Percentiles rank a stretch among this genome's conserved stretches.
phyloP scores from a whole-genome alignment of 1,284 basidiomycete genomes.

The Leccinum holopus region DNA sequence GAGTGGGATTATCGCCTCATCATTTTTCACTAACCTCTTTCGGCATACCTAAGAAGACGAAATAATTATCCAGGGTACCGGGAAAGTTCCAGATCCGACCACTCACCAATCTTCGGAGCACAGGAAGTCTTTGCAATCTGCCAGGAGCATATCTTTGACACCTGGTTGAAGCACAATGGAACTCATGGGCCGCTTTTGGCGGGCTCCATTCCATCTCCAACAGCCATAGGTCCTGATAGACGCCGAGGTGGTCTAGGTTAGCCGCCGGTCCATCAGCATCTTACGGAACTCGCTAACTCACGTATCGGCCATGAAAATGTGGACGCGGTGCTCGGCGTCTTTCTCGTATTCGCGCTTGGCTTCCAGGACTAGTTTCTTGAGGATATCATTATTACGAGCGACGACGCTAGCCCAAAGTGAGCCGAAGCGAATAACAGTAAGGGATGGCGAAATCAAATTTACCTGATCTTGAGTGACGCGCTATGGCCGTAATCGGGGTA shows the following conservation, averaged over 20 bases:
- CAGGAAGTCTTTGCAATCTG: conserved; percentile 82
- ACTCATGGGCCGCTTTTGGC: conserved; percentile 82
- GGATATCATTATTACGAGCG: conserved; percentile 78
- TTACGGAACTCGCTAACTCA: conserved; percentile 42
- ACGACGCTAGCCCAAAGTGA: conserved; percentile 57
- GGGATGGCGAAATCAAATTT: conserved; percentile 1
- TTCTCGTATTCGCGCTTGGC: conserved; percentile 85
- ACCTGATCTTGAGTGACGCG: conserved; percentile 77
- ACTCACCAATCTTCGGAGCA: conserved; percentile 79
- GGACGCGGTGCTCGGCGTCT: conserved; percentile 82
- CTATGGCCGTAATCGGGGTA: conserved; percentile 71
- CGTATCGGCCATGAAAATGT: conserved; percentile 85
- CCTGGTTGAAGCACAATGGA: conserved; percentile 83
- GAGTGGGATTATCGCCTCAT: conserved; percentile 18
- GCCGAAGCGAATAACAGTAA: not conserved
- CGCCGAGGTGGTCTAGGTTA: conserved; percentile 1
- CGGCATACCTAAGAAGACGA: conserved; percentile 65
- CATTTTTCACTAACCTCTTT: conserved; percentile 58
- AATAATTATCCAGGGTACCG: conserved; percentile 14
- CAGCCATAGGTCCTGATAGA: conserved; percentile 58
- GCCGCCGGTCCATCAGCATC: conserved; percentile 7
- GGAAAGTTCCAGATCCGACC: conserved; percentile 9
- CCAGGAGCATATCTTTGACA: conserved; percentile 83
- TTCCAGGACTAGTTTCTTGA: conserved; percentile 80
- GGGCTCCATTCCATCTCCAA: conserved; percentile 84